Conservation (phyloP, 1,284 basidiomycete species). For the Baeospora myosura region DNA sequence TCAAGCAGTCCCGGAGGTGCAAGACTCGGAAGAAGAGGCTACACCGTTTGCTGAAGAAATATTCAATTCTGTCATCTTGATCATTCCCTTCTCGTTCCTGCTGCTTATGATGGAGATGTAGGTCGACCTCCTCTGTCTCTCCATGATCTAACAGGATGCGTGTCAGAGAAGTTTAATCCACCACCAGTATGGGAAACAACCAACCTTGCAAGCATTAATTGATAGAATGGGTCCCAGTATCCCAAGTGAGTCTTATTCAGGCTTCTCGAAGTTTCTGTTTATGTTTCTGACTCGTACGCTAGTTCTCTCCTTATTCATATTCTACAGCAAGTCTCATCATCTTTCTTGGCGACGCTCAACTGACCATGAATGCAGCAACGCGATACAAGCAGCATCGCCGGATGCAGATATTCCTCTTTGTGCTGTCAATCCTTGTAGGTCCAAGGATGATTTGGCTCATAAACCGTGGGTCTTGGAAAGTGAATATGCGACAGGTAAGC, state of each 20-base stretch:
- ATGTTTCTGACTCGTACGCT: slow-evolving; percentile 11
- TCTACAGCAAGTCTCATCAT: slow-evolving; percentile 56
- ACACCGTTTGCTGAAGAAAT: slow-evolving; percentile 59
- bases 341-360: not conserved
- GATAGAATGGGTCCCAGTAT: slow-evolving; percentile 54
- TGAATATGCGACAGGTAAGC: slow-evolving; percentile 69
- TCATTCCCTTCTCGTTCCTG: slow-evolving; percentile 66
- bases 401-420: slow-evolving; percentile 50
- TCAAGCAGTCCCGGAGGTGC: slow-evolving; percentile 10
- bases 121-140: not conserved
- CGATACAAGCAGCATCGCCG: slow-evolving; percentile 50
- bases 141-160: slow-evolving; percentile 3
- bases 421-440: slow-evolving; percentile 50
- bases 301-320: slow-evolving; percentile 70
- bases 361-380: slow-evolving; percentile 36
- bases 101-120: slow-evolving; percentile 75
- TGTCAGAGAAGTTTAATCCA: slow-evolving; percentile 53
- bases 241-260: slow-evolving; percentile 48
- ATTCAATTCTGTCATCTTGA: slow-evolving; percentile 50
- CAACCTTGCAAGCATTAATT: slow-evolving; percentile 37
- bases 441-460: slow-evolving; percentile 63
- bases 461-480: slow-evolving; percentile 56
- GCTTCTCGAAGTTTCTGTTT: slow-evolving; percentile 2
- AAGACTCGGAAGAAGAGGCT: slow-evolving; percentile 28
- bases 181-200: slow-evolving; percentile 61